Base-by-base conservation (phyloP, 2,329 filamentous ascomycete genomes). In the Calonectria hawksworthii region DNA sequence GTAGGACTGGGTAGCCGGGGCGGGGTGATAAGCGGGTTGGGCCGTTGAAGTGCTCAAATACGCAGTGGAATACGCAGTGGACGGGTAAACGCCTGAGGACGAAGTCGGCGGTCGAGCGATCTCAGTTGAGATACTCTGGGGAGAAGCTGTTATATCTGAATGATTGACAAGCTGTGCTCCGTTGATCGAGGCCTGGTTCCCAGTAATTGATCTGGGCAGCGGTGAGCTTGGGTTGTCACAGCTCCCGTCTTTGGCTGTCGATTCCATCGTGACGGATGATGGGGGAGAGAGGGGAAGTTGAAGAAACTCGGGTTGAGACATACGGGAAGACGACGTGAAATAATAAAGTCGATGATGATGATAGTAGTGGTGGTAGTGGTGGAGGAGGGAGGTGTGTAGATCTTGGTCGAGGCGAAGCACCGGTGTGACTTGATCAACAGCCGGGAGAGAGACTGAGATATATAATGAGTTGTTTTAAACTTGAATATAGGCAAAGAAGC, bases 191-290 rank as follows among this genome's bases (percentile, higher is more conserved):
- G 70, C 51, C 76, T 76, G 78, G 34, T 70, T 79, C 71, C 76
- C 77, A 75, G 70, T 67, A 74, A 75, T 73, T 79, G 80, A 78
- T 77, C 80, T 81, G 77, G 76, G 70, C 68, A 68, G 74, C 75
- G 80, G 80, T 81, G 80, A 81, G 80, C 77, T 80, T 70, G 75
- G 66, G 77, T 76, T 79, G 73, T 80, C 77, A 80, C 75, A 76
- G 77, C 72, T 80, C 77, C 77, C 80, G 74, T 81, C 80, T 77
- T 75, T 76, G 72, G 70, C 65, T 73, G 74, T 75, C 78, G 80
- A 78, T 72, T 81, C 80, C 80, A 81, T 81, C 80, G 80, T 81
- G 72, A 81, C 75, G 74, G 80, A 81, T 59, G 79, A 81, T 74
- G 80, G 80, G 74, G 80, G 80, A 68, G 80, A 81, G 68, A 76